Evolutionary conservation across 2,329 filamentous ascomycete genomes (phyloP).

Genomic region (Paraphoma sp.): DNA sequence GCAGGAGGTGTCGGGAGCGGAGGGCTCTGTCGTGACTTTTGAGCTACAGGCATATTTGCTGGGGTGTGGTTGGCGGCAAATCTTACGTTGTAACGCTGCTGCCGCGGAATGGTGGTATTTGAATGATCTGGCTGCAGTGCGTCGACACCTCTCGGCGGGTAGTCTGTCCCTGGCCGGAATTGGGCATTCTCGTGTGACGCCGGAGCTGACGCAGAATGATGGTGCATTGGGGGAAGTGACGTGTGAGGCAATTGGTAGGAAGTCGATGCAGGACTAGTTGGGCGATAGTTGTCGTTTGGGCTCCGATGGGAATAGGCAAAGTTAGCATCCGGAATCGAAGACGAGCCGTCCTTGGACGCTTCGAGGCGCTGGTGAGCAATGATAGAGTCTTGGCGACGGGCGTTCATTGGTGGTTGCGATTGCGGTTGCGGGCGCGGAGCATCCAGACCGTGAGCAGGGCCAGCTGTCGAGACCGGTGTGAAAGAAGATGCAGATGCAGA

Average conservation of each 20-base stretch:
- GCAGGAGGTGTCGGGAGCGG: slow-evolving; percentile 3
- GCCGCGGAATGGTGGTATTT: slow-evolving; percentile 18
- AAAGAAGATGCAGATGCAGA: slow-evolving; percentile 3
- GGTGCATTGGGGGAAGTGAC: slow-evolving; percentile 3
- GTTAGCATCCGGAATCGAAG: slow-evolving; percentile 15
- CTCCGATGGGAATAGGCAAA: slow-evolving; percentile 16
- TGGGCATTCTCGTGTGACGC: slow-evolving; percentile 19
- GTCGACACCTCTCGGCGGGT: not conserved
- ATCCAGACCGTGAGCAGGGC: not conserved
- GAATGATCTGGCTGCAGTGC: slow-evolving; percentile 11
- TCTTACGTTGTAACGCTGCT: slow-evolving; percentile 35
- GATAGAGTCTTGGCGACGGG: slow-evolving; percentile 29
- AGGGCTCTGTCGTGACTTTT: slow-evolving; percentile 24
- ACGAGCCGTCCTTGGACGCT: slow-evolving; percentile 13
- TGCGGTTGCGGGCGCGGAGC: not conserved
- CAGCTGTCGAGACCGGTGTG: slow-evolving; percentile 10
- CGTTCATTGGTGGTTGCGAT: slow-evolving; percentile 13
- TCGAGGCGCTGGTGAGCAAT: slow-evolving; percentile 25
- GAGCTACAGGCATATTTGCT: slow-evolving; percentile 25
- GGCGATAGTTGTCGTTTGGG: slow-evolving; percentile 9
- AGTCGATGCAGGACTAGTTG: slow-evolving; percentile 4
- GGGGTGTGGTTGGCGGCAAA: slow-evolving; percentile 29
- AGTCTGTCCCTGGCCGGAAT: slow-evolving; percentile 11
- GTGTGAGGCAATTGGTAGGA: slow-evolving; percentile 6
- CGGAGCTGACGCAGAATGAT: slow-evolving; percentile 1